Percentiles rank a stretch among this genome's conserved stretches.
These are phyloP conservation scores for Curvularia sp. DNA, from an alignment of 2,329 filamentous ascomycete species.

Conservation along the genomic window DNA sequence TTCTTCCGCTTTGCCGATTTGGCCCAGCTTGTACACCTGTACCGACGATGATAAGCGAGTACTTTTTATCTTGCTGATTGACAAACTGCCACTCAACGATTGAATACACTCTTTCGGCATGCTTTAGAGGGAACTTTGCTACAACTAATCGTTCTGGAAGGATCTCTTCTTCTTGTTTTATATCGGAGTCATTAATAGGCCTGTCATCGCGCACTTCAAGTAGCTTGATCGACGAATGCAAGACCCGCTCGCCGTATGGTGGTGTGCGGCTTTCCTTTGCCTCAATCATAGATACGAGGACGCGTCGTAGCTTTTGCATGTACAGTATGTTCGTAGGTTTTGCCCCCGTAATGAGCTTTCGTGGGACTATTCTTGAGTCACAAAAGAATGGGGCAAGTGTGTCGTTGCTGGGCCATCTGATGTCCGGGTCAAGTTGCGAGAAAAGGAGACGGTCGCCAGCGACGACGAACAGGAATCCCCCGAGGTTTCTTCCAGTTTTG, in stretches of 20 bases:
- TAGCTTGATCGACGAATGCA: conserved; percentile 48
- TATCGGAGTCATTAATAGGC: conserved; percentile 22
- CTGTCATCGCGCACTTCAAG: conserved; percentile 34
- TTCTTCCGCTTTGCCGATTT: conserved; percentile 37
- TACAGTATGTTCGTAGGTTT: conserved; percentile 53
- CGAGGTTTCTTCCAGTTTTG: conserved; percentile 50
- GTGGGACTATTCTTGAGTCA: conserved; percentile 33
- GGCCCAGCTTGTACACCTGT: conserved; percentile 47
- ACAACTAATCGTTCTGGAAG: conserved; percentile 47
- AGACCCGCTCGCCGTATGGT: conserved; percentile 44
- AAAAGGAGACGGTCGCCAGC: conserved; percentile 58
- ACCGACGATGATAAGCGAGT: conserved; percentile 69
- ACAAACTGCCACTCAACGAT: conserved; percentile 70
- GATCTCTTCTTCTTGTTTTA: conserved; percentile 35
- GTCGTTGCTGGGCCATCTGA: conserved; percentile 23
- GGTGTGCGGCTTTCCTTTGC: conserved; percentile 44
- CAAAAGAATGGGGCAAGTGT: neutral
- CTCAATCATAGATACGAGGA: conserved; percentile 58
- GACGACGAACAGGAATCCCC: conserved; percentile 58
- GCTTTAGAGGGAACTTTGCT: conserved; percentile 64
- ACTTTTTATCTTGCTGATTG: conserved; percentile 62
- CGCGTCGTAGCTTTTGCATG: conserved; percentile 53
- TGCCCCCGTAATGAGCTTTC: conserved; percentile 32
- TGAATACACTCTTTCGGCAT: conserved; percentile 66
- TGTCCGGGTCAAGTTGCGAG: conserved; percentile 55